Percentiles rank a stretch among this genome's conserved stretches.
Conservation (phyloP, 1,284 basidiomycete genomes). For the Salmacisia buchloeana region DNA sequence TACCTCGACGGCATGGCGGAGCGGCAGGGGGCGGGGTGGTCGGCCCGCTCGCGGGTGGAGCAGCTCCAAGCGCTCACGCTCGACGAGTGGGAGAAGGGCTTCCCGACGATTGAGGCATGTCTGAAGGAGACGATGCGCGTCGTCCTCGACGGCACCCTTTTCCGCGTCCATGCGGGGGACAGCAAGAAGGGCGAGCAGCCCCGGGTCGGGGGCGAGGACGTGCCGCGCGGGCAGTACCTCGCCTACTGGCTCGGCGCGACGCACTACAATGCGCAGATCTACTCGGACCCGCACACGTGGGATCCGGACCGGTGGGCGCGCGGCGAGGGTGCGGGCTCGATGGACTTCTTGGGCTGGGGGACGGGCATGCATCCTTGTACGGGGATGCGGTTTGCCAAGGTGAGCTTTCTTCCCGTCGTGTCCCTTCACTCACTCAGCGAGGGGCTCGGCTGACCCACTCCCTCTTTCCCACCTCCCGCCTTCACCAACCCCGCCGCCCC, state of each 20-base stretch:
- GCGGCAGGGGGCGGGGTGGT: slow-evolving; percentile 21
- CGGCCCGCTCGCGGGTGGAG: background rate
- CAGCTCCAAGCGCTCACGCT: slow-evolving; percentile 12
- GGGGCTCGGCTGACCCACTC: background rate
- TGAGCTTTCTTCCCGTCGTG: background rate
- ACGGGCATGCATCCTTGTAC: slow-evolving; percentile 26
- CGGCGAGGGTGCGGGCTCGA: slow-evolving; percentile 23
- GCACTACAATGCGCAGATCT: slow-evolving; percentile 24
- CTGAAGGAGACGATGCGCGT: slow-evolving; percentile 30
- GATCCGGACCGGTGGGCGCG: slow-evolving; percentile 25
- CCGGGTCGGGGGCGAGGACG: slow-evolving; percentile 11
- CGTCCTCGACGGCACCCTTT: slow-evolving; percentile 23
- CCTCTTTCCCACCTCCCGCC: background rate
- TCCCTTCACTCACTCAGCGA: background rate
- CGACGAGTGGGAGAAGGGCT: slow-evolving; percentile 18
- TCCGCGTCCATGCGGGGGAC: slow-evolving; percentile 21
- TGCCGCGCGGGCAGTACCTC: slow-evolving; percentile 21
- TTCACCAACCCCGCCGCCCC: background rate
- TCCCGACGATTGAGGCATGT: slow-evolving; percentile 19
- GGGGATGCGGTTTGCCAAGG: slow-evolving; percentile 30
- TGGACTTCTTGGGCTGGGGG: slow-evolving; percentile 33
- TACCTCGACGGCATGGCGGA: slow-evolving; percentile 19
- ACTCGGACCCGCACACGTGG: slow-evolving; percentile 21
- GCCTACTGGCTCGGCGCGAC: slow-evolving; percentile 25
- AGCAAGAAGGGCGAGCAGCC: slow-evolving; percentile 14